These are phyloP conservation scores for Aspergillus pseudoglaucus DNA, from an alignment of 2,329 filamentous ascomycete genomes.

Conservation along the genomic window DNA sequence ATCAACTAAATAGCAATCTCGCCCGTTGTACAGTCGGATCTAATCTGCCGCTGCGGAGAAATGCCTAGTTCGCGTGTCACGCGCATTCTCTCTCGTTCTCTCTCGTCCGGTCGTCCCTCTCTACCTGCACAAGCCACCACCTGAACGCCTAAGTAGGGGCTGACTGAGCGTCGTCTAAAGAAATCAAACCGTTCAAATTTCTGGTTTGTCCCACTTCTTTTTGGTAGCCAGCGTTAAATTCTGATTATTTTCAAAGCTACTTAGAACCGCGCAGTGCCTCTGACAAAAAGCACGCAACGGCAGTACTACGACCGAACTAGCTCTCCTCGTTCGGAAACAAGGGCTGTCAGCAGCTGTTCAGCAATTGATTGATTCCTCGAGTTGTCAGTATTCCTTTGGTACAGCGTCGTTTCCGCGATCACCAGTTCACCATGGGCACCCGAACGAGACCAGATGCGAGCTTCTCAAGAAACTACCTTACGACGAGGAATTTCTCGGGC, in stretches of 20 bases:
- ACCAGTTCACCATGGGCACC: slow-evolving; percentile 12
- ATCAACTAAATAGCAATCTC: too few relatives aligned
- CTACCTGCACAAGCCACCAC: not conserved
- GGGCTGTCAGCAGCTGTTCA: not conserved
- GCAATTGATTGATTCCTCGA: not conserved
- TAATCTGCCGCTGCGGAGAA: slow-evolving; percentile 5
- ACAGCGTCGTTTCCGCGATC: not conserved
- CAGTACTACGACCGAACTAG: not conserved
- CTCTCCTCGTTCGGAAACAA: not conserved
- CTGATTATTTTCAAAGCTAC: too few relatives aligned
- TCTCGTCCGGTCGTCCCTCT: not conserved
- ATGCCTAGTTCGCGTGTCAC: slow-evolving; percentile 13
- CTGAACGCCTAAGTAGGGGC: not conserved
- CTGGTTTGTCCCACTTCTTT: too few relatives aligned
- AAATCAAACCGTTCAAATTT: not conserved
- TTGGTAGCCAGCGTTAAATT: not conserved
- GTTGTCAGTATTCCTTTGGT: too few relatives aligned
- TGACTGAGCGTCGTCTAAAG: not conserved
- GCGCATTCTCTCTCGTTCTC: slow-evolving; percentile 14
- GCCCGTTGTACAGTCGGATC: too few relatives aligned
- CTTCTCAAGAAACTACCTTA: slow-evolving; percentile 18
- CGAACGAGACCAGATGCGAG: slow-evolving; percentile 21
- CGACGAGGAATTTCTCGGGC: slow-evolving; percentile 9
- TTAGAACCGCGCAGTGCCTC: too few relatives aligned
- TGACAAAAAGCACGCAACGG: not conserved